These are phyloP conservation scores for Alternaria gaisen DNA, from an alignment of 2,329 filamentous ascomycete genomes.

Conservation along the genomic window DNA sequence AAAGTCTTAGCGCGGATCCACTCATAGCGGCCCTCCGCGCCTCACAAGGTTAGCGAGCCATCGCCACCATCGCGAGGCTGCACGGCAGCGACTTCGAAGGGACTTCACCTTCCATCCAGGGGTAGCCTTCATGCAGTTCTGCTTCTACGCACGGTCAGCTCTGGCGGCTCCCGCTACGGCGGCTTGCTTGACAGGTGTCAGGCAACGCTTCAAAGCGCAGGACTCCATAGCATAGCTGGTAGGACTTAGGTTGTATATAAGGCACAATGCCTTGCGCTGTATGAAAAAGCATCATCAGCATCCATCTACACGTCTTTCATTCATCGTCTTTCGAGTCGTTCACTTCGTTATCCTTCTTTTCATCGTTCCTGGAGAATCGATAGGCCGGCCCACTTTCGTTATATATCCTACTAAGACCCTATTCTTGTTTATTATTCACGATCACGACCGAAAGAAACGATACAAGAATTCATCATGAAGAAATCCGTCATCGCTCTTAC, in stretches of 20 bases:
- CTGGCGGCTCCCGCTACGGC: conserved; percentile 20
- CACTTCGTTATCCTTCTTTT: conserved; percentile 40
- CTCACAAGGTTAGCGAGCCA: conserved; percentile 13
- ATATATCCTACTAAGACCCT: conserved; percentile 19
- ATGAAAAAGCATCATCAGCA: conserved; percentile 25
- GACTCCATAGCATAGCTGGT: conserved; percentile 17
- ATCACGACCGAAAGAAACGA: conserved; percentile 11
- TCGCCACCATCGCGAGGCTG: conserved; percentile 21
- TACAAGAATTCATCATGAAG: conserved; percentile 42
- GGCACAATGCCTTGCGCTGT: conserved; percentile 27
- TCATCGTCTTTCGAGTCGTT: conserved; percentile 29
- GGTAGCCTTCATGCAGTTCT: conserved; percentile 37
- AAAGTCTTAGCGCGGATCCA: conserved; percentile 19
- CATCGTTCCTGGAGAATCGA: conserved; percentile 51
- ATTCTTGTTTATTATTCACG: conserved; percentile 6
- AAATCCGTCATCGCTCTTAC: conserved; percentile 42
- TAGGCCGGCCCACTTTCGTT: conserved; percentile 46
- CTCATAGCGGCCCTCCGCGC: conserved; percentile 3
- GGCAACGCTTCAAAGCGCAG: conserved; percentile 18
- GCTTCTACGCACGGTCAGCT: conserved; percentile 15
- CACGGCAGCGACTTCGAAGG: conserved; percentile 18
- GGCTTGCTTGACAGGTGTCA: conserved; percentile 27
- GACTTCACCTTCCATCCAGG: conserved; percentile 26
- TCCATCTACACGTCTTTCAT: conserved; percentile 39
- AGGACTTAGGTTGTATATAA: conserved; percentile 39